These are phyloP conservation scores for Sphagnurus paluster DNA, from an alignment of 1,284 basidiomycete genomes.

Conservation along the genomic window DNA sequence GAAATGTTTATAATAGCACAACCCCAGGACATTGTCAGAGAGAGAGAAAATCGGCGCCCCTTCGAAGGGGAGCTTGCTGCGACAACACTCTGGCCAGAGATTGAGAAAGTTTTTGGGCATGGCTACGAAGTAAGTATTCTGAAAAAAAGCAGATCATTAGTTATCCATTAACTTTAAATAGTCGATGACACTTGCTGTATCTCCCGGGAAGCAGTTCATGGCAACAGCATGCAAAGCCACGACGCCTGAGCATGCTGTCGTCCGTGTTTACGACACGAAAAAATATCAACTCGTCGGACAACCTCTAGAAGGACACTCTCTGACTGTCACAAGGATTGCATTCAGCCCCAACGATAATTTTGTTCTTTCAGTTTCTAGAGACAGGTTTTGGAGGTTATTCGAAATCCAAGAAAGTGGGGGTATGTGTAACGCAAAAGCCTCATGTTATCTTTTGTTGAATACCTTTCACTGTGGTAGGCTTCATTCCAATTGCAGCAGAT, in stretches of 20 bases:
- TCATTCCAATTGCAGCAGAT: conserved; percentile 62
- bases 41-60: conserved; percentile 46
- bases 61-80: conserved; percentile 84
- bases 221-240: conserved; percentile 94
- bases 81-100: conserved; percentile 94
- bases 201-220: conserved; percentile 68
- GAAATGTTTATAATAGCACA: conserved; percentile 2
- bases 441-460: not conserved
- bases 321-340: conserved; percentile 89
- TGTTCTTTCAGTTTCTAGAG: conserved; percentile 86
- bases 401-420: conserved; percentile 43
- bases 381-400: conserved; percentile 92
- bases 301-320: conserved; percentile 79
- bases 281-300: conserved; percentile 71
- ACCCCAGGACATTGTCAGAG: conserved; percentile 5
- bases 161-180: conserved; percentile 28
- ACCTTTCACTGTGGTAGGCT: conserved; percentile 41
- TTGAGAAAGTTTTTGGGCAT: conserved; percentile 97
- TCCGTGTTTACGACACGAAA: conserved; percentile 79
- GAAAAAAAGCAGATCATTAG: not conserved
- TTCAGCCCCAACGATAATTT: conserved; percentile 85
- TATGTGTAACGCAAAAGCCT: conserved; percentile 21
- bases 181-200: conserved; percentile 79
- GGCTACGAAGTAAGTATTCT: conserved; percentile 82
- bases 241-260: conserved; percentile 83